Conservation (phyloP, 148 eudicot genomes). For the Amaranthus hypochondriacus region DNA sequence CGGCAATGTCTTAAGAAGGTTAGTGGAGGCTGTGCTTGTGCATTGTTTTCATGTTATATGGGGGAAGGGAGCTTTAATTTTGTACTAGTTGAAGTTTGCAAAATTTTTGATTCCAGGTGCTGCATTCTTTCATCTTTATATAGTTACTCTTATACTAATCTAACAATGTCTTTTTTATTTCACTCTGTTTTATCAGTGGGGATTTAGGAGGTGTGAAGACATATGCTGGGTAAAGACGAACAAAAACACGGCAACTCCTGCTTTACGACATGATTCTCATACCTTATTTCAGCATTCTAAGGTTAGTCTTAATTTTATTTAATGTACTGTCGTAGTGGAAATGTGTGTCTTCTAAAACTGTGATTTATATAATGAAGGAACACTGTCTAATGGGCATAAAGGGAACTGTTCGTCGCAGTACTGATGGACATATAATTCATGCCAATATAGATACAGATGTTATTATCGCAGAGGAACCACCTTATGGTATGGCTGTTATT, state of each 20-base stretch:
- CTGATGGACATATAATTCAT: constrained; percentile 97
- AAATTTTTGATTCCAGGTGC: background rate
- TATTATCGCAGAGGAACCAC: constrained; percentile 95
- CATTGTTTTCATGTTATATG: background rate
- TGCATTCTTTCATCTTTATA: background rate
- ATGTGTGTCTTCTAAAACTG: constrained; percentile 12
- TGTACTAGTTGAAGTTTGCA: background rate
- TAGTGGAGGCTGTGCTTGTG: background rate
- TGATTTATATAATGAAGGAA: constrained; percentile 50
- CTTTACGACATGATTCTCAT: constrained; percentile 92
- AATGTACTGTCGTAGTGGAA: background rate
- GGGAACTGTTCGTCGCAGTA: constrained; percentile 95
- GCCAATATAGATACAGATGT: constrained; percentile 98
- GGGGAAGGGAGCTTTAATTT: background rate
- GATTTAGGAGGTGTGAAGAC: constrained; percentile 96
- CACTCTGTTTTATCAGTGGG: constrained; percentile 56
- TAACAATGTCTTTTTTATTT: background rate
- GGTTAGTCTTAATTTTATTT: constrained; percentile 37
- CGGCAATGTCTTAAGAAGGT: constrained; percentile 97
- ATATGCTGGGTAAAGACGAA: constrained; percentile 99
- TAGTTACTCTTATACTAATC: background rate
- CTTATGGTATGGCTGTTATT: constrained; percentile 55
- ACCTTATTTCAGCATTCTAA: constrained; percentile 91
- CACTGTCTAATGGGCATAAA: constrained; percentile 99
- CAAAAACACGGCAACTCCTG: constrained; percentile 74